Evolutionary conservation across 2,329 filamentous ascomycete genomes (phyloP), one percentile per base, ranked within the genome.

Genomic region (Xylogone sp.): DNA sequence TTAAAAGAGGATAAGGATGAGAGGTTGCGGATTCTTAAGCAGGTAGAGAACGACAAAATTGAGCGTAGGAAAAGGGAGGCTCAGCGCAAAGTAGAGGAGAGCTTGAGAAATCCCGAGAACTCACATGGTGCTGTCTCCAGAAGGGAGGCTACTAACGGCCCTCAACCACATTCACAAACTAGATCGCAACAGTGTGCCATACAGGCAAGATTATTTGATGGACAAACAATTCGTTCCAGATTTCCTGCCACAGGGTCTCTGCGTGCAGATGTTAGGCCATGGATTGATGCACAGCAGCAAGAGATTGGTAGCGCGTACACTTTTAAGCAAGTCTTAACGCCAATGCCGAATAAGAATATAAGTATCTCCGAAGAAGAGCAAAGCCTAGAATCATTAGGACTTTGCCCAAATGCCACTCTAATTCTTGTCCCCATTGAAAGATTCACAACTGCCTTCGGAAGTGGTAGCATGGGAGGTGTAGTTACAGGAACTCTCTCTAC

Each of bases 141-240:
- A 22, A 53, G 52, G 24, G 43, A 52, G n/a, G 45, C 45, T 49
- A 29, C 49, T 52, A 44, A 49, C 52, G 44, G 56, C 54, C 42
- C 48, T 45, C 55, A 12, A 27, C 6, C 43, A 12, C 24, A 54
- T 31, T 57, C 53, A 9, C 45, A 48, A 31, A 51, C 45, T 3
- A 51, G 50, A 4, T 51, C 55, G n/a, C 46, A 63, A 54, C 56
- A 44, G 34, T 84, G 82, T 56, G 80, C 86, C 18, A 72, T 97
- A 1, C 90, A 94, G 62, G 81, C 96, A 18, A 82, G 92, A 7
- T 75, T 96, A 0, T 88, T 95, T 51, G 90, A 97, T 64, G 93
- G 93, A 9, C 86, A 84, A 10, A 91, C 84, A 1, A 80, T 97
- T 18, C 83, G 90, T 42, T 79, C 77, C 3, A 83, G 80, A 18